Evolutionary conservation across 805 yeast species (phyloP), one percentile per base, ranked within the genome.

Genomic region (Kodamaea hsintzibuensis): DNA sequence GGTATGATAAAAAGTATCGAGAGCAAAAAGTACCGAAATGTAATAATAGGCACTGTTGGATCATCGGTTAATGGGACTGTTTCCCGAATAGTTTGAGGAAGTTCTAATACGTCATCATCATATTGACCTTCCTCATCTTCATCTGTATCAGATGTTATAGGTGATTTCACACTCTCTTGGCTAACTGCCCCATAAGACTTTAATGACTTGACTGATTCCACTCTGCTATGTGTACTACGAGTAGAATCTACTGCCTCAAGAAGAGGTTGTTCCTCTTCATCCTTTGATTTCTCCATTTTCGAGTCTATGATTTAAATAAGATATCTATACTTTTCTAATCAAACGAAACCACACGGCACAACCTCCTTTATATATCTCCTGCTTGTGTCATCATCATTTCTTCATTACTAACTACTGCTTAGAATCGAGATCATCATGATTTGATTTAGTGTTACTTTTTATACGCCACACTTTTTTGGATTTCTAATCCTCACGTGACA

Each of bases 21-120:
- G 7, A 75, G 62, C 2, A 74, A 16, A 37, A 75, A 59, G 56
- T 66, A 70, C 1, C 79, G 60, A 55, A 74, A 71, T 0, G 79
- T 75, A 5, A 71, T 52, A 1, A 71, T 73, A 0, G 76, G 78
- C n/a, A 69, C 60, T 2, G 58, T 60, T 4, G 77, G 74, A 56
- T 75, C 77, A 50, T 75, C 79, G n/a, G 62, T 61, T 30, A 75
- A 58, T 0, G 76, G 71, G 2, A 73, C 78, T 2, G 69, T 62
- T 45, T 74, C 78, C 30, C 70, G 52, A 2, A 75, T 71, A 0
- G 66, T 65, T 47, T 56, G 60, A 6, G 77, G 76, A 1, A 74
- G 53, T 14, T 62, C 67, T 12, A 52, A 45, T 6, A 72, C 53
- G 51, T 71, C 75, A 6, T 47, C 54, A 18, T 40, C 51, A 35